Conservation (phyloP, 2,329 filamentous ascomycete species). For the Penicillium sp. region DNA sequence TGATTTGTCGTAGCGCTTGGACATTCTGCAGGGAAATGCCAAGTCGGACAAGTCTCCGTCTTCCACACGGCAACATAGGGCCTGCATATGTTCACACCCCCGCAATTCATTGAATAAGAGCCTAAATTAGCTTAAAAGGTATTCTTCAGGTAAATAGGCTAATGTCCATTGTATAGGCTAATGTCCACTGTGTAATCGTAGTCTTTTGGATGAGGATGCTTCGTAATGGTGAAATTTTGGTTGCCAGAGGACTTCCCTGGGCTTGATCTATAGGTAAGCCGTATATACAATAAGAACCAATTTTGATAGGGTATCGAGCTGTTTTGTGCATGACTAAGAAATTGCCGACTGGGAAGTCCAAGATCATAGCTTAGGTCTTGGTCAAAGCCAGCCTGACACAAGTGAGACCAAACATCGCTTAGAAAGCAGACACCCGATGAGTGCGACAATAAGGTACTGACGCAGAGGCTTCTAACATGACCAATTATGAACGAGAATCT, state of each 20-base stretch:
- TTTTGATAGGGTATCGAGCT: background rate
- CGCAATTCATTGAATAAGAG: background rate
- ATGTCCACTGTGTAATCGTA: too few species aligned
- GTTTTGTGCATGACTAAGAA: background rate
- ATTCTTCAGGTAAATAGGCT: background rate
- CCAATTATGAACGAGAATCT: background rate
- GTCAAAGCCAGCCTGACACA: background rate
- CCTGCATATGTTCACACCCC: background rate
- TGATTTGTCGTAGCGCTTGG: background rate
- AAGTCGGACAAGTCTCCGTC: background rate
- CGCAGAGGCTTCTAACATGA: background rate
- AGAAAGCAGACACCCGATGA: background rate
- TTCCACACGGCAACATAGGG: background rate
- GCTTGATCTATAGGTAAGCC: background rate
- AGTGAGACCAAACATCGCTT: background rate
- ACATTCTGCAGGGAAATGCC: background rate
- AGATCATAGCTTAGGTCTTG: background rate
- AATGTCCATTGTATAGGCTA: too few species aligned
- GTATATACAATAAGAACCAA: background rate
- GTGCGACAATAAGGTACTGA: background rate
- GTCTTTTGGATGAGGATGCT: too few species aligned
- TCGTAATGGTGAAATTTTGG: background rate
- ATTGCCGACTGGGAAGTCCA: background rate
- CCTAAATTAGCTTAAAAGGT: background rate
- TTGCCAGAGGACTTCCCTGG: background rate